These are phyloP conservation scores for Decorospora gaudefroyi DNA, from an alignment of 2,329 filamentous ascomycete genomes.

Conservation along the genomic window DNA sequence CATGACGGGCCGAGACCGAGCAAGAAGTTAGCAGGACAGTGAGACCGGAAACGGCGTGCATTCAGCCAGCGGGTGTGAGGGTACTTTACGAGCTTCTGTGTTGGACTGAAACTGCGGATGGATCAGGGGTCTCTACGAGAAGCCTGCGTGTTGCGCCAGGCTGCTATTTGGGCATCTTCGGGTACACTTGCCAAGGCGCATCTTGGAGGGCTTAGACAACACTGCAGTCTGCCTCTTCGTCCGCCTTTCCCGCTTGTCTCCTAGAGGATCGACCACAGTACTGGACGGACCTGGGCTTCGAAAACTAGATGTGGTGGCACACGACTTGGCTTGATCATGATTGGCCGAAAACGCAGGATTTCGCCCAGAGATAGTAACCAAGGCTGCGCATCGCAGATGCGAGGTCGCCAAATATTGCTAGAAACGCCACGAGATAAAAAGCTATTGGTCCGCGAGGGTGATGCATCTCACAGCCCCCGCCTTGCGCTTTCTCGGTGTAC, in stretches of 20 bases:
- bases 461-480: constrained; percentile 2
- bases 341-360: constrained; percentile 1
- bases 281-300: neutral
- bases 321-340: constrained; percentile 7
- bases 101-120: no score
- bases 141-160: neutral
- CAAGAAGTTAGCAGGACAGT: neutral
- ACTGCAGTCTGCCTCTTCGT: neutral
- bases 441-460: neutral
- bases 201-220: constrained; percentile 2
- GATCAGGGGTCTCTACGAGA: no score
- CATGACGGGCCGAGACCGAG: neutral
- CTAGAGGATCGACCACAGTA: constrained; percentile 1
- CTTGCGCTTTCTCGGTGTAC: constrained; percentile 6
- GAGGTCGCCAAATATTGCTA: neutral
- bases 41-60: neutral
- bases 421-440: constrained; percentile 5
- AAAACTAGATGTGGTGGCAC: constrained; percentile 1
- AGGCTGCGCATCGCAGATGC: neutral
- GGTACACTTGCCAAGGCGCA: neutral
- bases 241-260: neutral
- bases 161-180: neutral
- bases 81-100: no score
- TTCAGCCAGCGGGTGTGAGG: neutral
- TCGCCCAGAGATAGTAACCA: neutral